Conservation (phyloP, 495 filamentous ascomycete species). For the Podospora anserina region DNA sequence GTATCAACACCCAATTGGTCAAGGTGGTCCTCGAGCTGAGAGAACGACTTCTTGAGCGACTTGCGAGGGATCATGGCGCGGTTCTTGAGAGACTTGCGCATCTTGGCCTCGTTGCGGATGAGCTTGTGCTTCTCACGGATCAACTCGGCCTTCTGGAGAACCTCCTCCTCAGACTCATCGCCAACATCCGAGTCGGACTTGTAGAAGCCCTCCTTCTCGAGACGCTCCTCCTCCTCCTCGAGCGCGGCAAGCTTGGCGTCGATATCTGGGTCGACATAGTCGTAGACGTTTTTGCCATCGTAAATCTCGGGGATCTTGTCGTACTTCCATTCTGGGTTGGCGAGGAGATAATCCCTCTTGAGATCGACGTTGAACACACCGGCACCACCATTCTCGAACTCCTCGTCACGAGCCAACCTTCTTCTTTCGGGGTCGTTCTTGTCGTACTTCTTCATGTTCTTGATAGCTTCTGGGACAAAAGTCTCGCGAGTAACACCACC, state of each 20-base stretch:
- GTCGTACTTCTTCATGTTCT: slow-evolving; percentile 78
- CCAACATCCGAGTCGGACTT: slow-evolving; percentile 60
- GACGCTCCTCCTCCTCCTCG: slow-evolving; percentile 89
- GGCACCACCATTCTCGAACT: slow-evolving; percentile 88
- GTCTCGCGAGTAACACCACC: slow-evolving; percentile 72
- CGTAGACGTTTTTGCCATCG: slow-evolving; percentile 93
- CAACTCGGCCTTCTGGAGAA: slow-evolving; percentile 84
- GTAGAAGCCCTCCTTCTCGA: slow-evolving; percentile 83
- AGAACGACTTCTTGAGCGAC: slow-evolving; percentile 68
- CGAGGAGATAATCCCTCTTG: slow-evolving; percentile 79
- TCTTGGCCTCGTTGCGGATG: slow-evolving; percentile 86
- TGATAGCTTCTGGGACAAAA: slow-evolving; percentile 85
- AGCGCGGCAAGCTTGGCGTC: slow-evolving; percentile 84
- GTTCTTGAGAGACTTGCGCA: slow-evolving; percentile 95
- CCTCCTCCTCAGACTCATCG: slow-evolving; percentile 81
- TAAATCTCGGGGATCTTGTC: slow-evolving; percentile 89
- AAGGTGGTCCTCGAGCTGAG: slow-evolving; percentile 79
- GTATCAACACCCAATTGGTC: slow-evolving; percentile 83
- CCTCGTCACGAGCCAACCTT: slow-evolving; percentile 77
- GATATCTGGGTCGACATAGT: slow-evolving; percentile 96
- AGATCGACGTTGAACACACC: slow-evolving; percentile 94
- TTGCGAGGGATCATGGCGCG: slow-evolving; percentile 83
- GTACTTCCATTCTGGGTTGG: slow-evolving; percentile 85
- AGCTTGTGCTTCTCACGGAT: slow-evolving; percentile 88
- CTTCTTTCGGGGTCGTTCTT: slow-evolving; percentile 80